Conservation (phyloP, 768 basidiomycete species). For the Rhizopogon vesiculosus region DNA sequence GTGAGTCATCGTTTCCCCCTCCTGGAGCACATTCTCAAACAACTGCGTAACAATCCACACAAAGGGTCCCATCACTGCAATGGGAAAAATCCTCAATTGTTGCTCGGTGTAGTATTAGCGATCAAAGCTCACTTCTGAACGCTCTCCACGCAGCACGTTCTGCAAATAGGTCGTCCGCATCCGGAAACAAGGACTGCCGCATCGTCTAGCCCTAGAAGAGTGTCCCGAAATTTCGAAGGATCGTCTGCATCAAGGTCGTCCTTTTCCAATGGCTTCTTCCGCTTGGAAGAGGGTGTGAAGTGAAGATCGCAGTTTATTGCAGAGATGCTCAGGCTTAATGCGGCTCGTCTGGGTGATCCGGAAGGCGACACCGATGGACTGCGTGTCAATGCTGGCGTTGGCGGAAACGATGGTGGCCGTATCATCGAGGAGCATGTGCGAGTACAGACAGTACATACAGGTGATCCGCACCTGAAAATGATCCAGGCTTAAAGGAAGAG, state of each 20-base stretch:
- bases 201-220: slow-evolving; percentile 1
- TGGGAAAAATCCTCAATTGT: neutral
- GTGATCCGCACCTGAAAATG: slow-evolving; percentile 24
- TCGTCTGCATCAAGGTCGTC: slow-evolving; percentile 13
- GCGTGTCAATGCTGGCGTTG: slow-evolving; percentile 32
- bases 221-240: slow-evolving; percentile 2
- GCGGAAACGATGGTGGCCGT: slow-evolving; percentile 27
- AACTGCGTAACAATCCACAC: slow-evolving; percentile 25
- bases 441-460: slow-evolving; percentile 32
- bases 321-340: slow-evolving; percentile 18
- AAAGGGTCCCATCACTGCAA: slow-evolving; percentile 25
- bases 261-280: slow-evolving; percentile 25
- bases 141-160: slow-evolving; percentile 31
- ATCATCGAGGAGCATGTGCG: slow-evolving; percentile 32
- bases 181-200: slow-evolving; percentile 20
- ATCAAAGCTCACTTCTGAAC: slow-evolving; percentile 26
- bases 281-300: slow-evolving; percentile 9
- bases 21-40: slow-evolving; percentile 3
- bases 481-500: neutral
- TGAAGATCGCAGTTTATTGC: slow-evolving; percentile 18
- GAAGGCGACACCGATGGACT: slow-evolving; percentile 20
- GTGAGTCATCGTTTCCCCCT: neutral
- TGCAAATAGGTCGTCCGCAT: slow-evolving; percentile 31
- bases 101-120: neutral
- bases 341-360: slow-evolving; percentile 22